These are phyloP conservation scores for Suillus weaverae DNA, from an alignment of 768 basidiomycete species.

Conservation along the genomic window DNA sequence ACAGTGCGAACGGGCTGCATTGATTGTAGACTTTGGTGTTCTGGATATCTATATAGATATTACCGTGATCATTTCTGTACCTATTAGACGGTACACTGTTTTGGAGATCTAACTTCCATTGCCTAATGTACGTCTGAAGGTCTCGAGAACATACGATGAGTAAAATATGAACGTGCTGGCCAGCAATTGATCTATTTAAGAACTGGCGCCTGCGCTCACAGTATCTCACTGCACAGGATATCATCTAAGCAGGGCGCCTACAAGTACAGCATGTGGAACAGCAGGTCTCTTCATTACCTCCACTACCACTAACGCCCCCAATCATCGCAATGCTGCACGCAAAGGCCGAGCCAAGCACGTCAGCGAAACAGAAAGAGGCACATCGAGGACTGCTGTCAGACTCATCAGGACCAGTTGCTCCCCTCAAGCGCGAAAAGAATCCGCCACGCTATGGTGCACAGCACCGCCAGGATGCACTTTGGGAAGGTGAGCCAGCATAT, in stretches of 20 bases:
- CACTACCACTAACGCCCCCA: background rate
- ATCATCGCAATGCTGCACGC: background rate
- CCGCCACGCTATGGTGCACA: background rate
- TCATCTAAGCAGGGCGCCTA: background rate
- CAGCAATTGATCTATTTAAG: too few relatives aligned
- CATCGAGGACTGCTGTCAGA: background rate
- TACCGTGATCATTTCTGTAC: background rate
- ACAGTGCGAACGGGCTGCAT: background rate
- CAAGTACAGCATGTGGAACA: background rate
- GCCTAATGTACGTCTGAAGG: background rate
- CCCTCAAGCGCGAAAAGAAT: background rate
- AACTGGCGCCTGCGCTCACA: background rate
- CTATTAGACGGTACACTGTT: background rate
- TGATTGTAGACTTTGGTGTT: background rate
- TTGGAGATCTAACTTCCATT: background rate
- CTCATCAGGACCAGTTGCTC: background rate
- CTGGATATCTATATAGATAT: background rate
- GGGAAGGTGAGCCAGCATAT: background rate
- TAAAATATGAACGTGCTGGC: too few relatives aligned
- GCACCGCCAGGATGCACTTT: too few relatives aligned
- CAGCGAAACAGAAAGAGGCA: background rate
- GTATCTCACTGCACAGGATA: background rate
- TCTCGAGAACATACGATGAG: background rate
- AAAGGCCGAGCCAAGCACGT: background rate
- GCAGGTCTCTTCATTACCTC: background rate